These are phyloP conservation scores for Boletellus ananas DNA, from an alignment of 768 basidiomycete genomes.

Conservation along the genomic window DNA sequence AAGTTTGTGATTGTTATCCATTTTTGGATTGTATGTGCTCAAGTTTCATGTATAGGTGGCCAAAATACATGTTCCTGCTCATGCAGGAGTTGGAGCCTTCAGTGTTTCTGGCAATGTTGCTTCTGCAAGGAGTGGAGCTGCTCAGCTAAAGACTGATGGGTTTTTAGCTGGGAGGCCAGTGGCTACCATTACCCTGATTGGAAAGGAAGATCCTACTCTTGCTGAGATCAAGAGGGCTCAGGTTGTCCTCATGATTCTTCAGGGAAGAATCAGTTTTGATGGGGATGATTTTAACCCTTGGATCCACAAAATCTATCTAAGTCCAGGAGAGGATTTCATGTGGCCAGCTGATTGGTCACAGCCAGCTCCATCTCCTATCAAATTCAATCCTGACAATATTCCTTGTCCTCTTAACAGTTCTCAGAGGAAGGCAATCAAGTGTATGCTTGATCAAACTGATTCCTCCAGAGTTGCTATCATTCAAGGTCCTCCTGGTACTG, in stretches of 20 bases:
- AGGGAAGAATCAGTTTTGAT: constrained; percentile 27
- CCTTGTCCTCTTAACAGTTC: constrained; percentile 37
- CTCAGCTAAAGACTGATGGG: constrained; percentile 20
- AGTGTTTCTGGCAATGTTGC: constrained; percentile 19
- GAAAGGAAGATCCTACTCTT: constrained; percentile 52
- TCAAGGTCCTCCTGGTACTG: constrained; percentile 63
- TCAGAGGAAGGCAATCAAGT: constrained; percentile 33
- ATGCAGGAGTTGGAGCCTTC: constrained; percentile 19
- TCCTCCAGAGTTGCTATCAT: constrained; percentile 33
- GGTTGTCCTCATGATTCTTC: constrained; percentile 33
- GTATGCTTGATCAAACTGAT: constrained; percentile 38
- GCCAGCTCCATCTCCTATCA: constrained; percentile 14
- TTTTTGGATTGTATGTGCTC: not conserved
- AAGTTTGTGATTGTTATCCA: constrained; percentile 3
- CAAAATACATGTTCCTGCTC: constrained; percentile 22
- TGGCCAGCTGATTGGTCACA: constrained; percentile 38
- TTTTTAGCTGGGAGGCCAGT: constrained; percentile 31
- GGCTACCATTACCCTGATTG: constrained; percentile 44
- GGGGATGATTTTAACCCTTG: constrained; percentile 35
- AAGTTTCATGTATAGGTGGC: constrained; percentile 10
- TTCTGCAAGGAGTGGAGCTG: constrained; percentile 11
- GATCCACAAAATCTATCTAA: constrained; percentile 34
- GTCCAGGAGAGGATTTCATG: constrained; percentile 22
- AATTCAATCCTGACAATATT: constrained; percentile 11
- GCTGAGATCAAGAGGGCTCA: constrained; percentile 47